Base-by-base conservation (phyloP, 768 basidiomycete species). In the Hericium alpestre region DNA sequence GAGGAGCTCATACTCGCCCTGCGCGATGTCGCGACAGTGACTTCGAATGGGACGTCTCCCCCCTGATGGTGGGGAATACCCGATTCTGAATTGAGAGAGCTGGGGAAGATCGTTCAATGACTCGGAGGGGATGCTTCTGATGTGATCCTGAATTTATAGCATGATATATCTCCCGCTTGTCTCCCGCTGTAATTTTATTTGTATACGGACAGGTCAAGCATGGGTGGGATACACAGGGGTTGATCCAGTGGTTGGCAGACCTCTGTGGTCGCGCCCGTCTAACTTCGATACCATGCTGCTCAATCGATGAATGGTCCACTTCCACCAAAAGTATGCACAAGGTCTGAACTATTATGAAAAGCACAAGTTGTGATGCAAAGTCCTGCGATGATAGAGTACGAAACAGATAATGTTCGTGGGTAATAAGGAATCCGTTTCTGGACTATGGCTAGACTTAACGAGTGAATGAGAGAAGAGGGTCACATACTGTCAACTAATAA, bases 291-390 rank as follows among this genome's bases (percentile, higher is more conserved):
- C 32, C 32, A 32, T 32, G 9, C 7, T 32, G 32, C 32, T 32
- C 32, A 32, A 32, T 10, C 32, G 32, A 32, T n/a, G 43, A 46
- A 46, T 46, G 43, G 43, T 46, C 43, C 43, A 46, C n/a, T n/a
- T 46, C 43, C 20, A 46, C 20, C 43, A n/a, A 43, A 18, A 16
- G 18, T 43, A 18, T 43, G 41, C 11, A 46, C 15, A 46, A 46
- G 6, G 43, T 4, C n/a, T 18, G 43, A 46, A n/a, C 43, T 20
- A 46, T 46, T 46, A 59, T 59, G 55, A 48, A 50, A 55, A 59
- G 47, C 54, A 61, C 58, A 61, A 41, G 41, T 52, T 55, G 52
- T 55, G 48, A 59, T 61, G 58, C 55, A 61, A 55, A 54, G 60
- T 61, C 60, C 58, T 5, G 47, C 20, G 27, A 27, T 51, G 49